Evolutionary conservation across 106 monocot species (phyloP), one percentile per base, ranked within the genome.

Genomic region (Allium fistulosum): DNA sequence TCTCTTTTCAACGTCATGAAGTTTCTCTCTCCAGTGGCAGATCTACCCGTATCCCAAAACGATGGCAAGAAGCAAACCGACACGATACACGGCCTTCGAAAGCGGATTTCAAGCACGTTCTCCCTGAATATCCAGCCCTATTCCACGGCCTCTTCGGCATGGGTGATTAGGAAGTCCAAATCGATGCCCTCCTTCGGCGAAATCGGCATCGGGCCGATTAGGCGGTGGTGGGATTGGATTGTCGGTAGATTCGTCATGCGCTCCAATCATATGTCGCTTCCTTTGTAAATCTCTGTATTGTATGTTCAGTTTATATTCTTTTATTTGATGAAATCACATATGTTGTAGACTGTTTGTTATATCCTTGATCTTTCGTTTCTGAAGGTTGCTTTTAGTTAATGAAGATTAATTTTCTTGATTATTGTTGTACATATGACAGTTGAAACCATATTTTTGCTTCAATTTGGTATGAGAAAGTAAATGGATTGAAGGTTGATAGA

Each of bases 121-220:
- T 87, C 94, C 26, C 69, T 75, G 66, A 87, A 69, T 13, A 75
- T 83, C 80, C 84, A 83, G 56, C 85, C 87, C 0, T 58, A 73
- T 10, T 78, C 93, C 11, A 71, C 79, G 8, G 76, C 81, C 47
- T 70, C 82, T 17, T 28, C 69, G 16, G 74, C 74, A 12, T 80
- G 81, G 73, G 73, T 89, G n/a, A 75, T 90, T 57, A 17, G 77
- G 60, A 68, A 87, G 26, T 91, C 88, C 66, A 81, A 74, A 75
- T 95, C 94, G 28, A 73, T 83, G 87, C 80, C 94, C 10, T 86
- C 87, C 59, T 46, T 57, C 48, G 80, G 79, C 10, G 87, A 80
- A 45, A 72, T 82, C 67, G 69, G 83, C 62, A 81, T 78, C 14
- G 83, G 76, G 0, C 77, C 88, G n/a, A 67, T 95, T 16, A 63